Percentiles rank a stretch among this genome's conserved stretches.
Conservation (phyloP, 2,329 filamentous ascomycete genomes). For the Epichloe bromicola region DNA sequence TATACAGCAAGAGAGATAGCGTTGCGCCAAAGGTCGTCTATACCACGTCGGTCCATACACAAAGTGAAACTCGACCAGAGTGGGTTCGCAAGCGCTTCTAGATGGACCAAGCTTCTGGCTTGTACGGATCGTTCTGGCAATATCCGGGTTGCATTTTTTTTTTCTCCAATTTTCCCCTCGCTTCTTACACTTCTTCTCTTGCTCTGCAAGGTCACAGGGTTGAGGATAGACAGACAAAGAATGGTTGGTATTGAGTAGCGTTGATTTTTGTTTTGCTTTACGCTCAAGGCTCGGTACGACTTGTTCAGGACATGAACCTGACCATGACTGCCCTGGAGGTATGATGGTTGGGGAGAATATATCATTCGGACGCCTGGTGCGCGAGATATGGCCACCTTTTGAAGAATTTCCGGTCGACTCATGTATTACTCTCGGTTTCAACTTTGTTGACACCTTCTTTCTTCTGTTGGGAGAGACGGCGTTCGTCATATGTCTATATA, state of each 20-base stretch:
- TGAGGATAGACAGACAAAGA: not conserved
- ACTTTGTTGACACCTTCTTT: not conserved
- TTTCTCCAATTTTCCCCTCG: not conserved
- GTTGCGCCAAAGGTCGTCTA: not conserved
- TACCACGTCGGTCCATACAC: not conserved
- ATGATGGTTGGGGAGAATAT: not conserved
- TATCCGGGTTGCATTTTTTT: not conserved
- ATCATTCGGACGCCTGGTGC: not conserved
- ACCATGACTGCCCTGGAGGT: not conserved
- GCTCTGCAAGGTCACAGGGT: not conserved
- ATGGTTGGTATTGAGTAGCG: not conserved
- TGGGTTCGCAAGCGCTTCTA: constrained; percentile 6
- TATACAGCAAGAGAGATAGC: not conserved
- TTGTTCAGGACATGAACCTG: too few species aligned
- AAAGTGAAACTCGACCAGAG: constrained; percentile 4
- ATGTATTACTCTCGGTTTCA: too few species aligned
- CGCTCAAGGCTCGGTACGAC: too few species aligned
- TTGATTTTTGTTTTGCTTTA: not conserved
- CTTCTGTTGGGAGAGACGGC: not conserved
- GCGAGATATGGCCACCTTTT: not conserved
- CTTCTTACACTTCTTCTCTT: not conserved
- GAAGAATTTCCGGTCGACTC: not conserved
- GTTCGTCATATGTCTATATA: not conserved
- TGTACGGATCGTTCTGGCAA: not conserved
- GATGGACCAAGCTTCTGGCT: not conserved